Base-by-base conservation (phyloP, 768 basidiomycete species). In the Chalciporus piperatus region DNA sequence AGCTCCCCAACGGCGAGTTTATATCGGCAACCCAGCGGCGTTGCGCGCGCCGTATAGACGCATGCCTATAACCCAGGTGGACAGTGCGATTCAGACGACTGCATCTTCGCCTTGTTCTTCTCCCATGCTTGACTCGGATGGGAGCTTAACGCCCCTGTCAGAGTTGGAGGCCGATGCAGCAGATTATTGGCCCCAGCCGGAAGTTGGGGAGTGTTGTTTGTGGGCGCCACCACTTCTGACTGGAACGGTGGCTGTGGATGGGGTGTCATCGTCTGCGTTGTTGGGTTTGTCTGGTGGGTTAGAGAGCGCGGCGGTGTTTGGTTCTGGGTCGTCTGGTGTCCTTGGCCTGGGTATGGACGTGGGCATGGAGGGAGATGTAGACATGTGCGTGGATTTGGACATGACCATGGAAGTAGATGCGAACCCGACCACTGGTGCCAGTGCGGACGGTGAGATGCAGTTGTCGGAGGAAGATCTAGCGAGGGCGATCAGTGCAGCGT, bases 151-250 rank as follows among this genome's bases (percentile, higher is more conserved):
- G 12, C 51, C 56, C n/a, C 6, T 59, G 40, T 47, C 50, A 0
- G 55, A 56, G 23, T 2, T 42, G 19, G 59, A 52, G 40, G 51
- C 12, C 12, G 45, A 13, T 22, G 4, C 2, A 17, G 50, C 22
- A 27, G 58, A 45, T 5, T 14, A 49, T n/a, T 68, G 67, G 67
- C 67, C 67, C 2, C 67, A 68, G 45, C 67, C 67, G 0, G 68
- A 49, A n/a, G 62, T 70, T 11, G 67, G 68, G 4, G 68, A 70
- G 43, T 59, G 37, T 32, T 68, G 66, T 30, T 48, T 54, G 50
- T 68, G 67, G 68, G 59, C 32, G 23, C 58, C 64, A 3, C 47
- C 38, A 25, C 38, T 37, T 14, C 39, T 16, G 13, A 47, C 42
- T 41, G 40, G 40, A 10, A 10, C 20, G 20, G 40, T 23, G 40